These are phyloP conservation scores for Neurospora africana DNA, from an alignment of 495 filamentous ascomycete species.

Conservation along the genomic window DNA sequence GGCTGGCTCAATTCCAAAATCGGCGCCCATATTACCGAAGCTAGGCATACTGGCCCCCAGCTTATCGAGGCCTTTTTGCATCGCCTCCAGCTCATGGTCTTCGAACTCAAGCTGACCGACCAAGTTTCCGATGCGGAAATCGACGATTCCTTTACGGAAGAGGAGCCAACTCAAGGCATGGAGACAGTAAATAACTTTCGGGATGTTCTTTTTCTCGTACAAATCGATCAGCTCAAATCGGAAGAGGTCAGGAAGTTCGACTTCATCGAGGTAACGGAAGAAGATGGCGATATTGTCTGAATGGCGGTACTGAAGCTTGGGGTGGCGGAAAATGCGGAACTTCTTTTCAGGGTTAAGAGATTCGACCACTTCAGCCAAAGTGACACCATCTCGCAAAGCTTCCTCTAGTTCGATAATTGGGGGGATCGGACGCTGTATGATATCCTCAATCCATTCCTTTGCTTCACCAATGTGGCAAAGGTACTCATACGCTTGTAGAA, in stretches of 20 bases:
- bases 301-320: constrained; percentile 84
- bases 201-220: constrained; percentile 99
- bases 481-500: constrained; percentile 96
- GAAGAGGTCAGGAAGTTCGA: constrained; percentile 96
- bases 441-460: constrained; percentile 97
- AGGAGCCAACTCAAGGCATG: constrained; percentile 94
- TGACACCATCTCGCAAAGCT: constrained; percentile 84
- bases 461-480: constrained; percentile 98
- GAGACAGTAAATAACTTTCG: constrained; percentile 98
- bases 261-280: constrained; percentile 82
- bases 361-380: constrained; percentile 92
- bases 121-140: constrained; percentile 95
- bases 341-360: constrained; percentile 66
- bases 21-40: constrained; percentile 92
- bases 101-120: constrained; percentile 97
- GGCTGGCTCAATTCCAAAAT: constrained; percentile 66
- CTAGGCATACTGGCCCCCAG: constrained; percentile 92
- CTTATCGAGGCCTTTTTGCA: constrained; percentile 92
- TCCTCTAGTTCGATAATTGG: constrained; percentile 96
- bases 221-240: constrained; percentile 95
- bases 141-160: constrained; percentile 85
- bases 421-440: constrained; percentile 80
- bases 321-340: constrained; percentile 72
- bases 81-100: constrained; percentile 92
- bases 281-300: constrained; percentile 95